Percentiles rank a stretch among this genome's conserved stretches.
These are phyloP conservation scores for Gentiana dahurica DNA, from an alignment of 257 asterid genomes.

Conservation along the genomic window DNA sequence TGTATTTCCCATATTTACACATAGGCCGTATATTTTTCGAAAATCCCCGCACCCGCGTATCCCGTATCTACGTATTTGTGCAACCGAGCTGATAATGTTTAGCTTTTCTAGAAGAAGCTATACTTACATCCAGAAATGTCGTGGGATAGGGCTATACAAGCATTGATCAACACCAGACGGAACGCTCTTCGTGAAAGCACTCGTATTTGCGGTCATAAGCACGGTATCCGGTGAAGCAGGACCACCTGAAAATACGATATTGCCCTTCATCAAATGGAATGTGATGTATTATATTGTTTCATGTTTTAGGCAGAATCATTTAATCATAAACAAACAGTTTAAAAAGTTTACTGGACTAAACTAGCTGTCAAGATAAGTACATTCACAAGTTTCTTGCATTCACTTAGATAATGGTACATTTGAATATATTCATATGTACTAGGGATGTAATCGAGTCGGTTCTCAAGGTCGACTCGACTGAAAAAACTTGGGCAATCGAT, in stretches of 20 bases:
- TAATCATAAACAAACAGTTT: too few species aligned
- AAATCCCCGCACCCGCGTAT: neutral
- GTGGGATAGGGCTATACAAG: slow-evolving; percentile 26
- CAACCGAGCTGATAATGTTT: neutral
- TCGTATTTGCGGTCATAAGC: slow-evolving; percentile 16
- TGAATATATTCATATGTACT: too few species aligned
- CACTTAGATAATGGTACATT: too few species aligned
- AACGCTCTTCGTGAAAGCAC: slow-evolving; percentile 7
- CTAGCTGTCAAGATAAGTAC: too few species aligned
- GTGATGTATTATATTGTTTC: too few species aligned
- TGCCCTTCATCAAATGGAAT: neutral
- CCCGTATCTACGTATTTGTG: neutral
- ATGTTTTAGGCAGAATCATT: too few species aligned
- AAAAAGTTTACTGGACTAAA: too few species aligned
- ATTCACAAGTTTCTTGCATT: too few species aligned
- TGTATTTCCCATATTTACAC: neutral
- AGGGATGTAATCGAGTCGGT: too few species aligned
- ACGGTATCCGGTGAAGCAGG: slow-evolving; percentile 12
- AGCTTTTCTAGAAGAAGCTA: slow-evolving; percentile 1
- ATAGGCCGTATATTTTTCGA: neutral
- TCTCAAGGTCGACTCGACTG: too few species aligned
- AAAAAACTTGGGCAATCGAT: too few species aligned
- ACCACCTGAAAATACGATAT: slow-evolving; percentile 24
- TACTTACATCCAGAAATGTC: slow-evolving; percentile 59
- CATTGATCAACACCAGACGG: slow-evolving; percentile 10